These are phyloP conservation scores for Acanthamoeba comandoni DNA, from an alignment of 208 protist genomes.

Conservation along the genomic window DNA sequence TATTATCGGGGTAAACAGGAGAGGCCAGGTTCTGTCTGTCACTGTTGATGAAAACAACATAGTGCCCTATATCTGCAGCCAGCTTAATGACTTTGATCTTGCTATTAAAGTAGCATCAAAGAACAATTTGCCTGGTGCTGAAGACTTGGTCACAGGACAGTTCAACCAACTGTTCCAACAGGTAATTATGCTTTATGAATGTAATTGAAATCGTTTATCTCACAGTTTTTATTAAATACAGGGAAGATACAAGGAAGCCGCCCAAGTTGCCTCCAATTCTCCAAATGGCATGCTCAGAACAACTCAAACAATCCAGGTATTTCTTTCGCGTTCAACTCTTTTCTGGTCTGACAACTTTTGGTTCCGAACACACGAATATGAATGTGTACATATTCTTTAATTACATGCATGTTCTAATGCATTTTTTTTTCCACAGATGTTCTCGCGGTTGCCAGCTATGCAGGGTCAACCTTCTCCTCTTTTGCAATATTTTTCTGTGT, in stretches of 20 bases:
- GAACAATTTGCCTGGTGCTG: conserved; percentile 97
- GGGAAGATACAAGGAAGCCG: conserved; percentile 94
- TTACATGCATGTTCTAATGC: too few species aligned
- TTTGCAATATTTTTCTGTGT: conserved; percentile 97
- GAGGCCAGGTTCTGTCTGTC: conserved; percentile 90
- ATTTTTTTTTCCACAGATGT: too few species aligned
- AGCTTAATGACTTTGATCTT: conserved; percentile 94
- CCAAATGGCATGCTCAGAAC: conserved; percentile 95
- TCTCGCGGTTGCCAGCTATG: conserved; percentile 84
- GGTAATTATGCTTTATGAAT: too few species aligned
- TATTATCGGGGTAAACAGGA: conserved; percentile 96
- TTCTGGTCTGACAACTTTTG: too few species aligned
- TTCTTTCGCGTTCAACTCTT: too few species aligned
- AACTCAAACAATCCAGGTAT: conserved; percentile 95
- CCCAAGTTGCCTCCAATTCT: conserved; percentile 94
- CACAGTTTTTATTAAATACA: too few species aligned
- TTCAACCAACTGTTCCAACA: conserved; percentile 95
- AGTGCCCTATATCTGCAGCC: conserved; percentile 95
- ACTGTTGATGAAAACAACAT: conserved; percentile 96
- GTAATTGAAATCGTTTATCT: too few species aligned
- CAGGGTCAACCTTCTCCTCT: conserved; percentile 94
- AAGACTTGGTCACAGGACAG: conserved; percentile 96
- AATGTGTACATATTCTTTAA: too few species aligned
- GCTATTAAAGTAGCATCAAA: conserved; percentile 95
- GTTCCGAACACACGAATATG: too few species aligned